Evolutionary conservation across 2,329 filamentous ascomycete genomes (phyloP).

Genomic region (Sordariomycetes sp.): DNA sequence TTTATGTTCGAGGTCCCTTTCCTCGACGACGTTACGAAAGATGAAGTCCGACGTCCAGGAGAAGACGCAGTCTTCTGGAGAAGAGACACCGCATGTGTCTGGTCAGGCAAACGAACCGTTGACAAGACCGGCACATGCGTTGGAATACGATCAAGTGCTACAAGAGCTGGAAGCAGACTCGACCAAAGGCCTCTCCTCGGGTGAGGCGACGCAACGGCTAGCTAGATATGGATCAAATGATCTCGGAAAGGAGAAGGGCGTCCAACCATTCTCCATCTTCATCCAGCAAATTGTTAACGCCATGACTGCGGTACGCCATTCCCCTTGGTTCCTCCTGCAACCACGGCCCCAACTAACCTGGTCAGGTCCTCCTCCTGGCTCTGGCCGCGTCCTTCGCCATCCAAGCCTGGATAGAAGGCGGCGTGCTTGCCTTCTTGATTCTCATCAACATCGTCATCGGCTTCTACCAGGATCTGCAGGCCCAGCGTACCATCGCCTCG

Average conservation of each 20-base stretch:
- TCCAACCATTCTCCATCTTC: conserved; percentile 48
- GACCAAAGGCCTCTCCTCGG: conserved; percentile 41
- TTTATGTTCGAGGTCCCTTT: background rate
- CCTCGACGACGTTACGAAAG: background rate
- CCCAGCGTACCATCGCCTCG: conserved; percentile 29
- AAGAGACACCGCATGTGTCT: background rate
- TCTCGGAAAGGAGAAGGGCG: conserved; percentile 33
- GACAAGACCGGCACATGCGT: conserved; percentile 47
- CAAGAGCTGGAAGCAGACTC: conserved; percentile 42
- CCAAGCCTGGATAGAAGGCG: conserved; percentile 41
- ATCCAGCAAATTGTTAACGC: conserved; percentile 48
- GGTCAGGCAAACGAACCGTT: conserved; percentile 23
- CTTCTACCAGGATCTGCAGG: conserved; percentile 29
- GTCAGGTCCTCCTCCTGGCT: conserved; percentile 44
- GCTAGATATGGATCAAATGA: conserved; percentile 50
- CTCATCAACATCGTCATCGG: conserved; percentile 39
- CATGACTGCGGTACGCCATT: conserved; percentile 43
- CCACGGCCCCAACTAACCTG: background rate
- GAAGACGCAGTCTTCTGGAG: too few species aligned
- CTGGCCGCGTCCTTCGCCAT: conserved; percentile 45
- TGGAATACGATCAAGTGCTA: conserved; percentile 37
- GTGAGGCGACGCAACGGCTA: conserved; percentile 41
- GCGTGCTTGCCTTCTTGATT: conserved; percentile 39
- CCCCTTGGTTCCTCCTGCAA: background rate
- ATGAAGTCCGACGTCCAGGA: too few species aligned